Evolutionary conservation across 192 early-diverging fungal species (phyloP), one percentile per base, ranked within the genome.

Genomic region (Linnemannia exigua): DNA sequence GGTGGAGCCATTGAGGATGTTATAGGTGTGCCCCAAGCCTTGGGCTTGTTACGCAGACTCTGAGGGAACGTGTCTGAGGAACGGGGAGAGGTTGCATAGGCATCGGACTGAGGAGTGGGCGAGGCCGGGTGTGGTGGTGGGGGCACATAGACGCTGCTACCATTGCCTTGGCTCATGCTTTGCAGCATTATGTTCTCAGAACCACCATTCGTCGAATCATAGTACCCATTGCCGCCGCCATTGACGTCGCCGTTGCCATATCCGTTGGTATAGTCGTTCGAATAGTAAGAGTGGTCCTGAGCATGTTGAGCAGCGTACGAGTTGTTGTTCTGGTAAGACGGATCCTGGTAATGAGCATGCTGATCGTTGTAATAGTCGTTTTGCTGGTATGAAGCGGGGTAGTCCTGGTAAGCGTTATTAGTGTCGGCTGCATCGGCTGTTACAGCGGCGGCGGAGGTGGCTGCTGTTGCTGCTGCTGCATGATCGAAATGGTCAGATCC

Each of bases 21-120:
- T 48, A 14, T 41, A 31, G 44, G 19, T 50, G 35, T 72, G 31
- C 63, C 81, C 84, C 84, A 86, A 14, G 70, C 44, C 47, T 74
- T 75, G 16, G 77, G 74, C 70, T 79, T 86, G 36, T 38, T 73
- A 15, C 84, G 84, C 11, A 86, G 70, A 47, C 84, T 86, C n/a
- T 80, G 84, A 4, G 84, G 84, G 63, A 80, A 72, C 2, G 74
- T 73, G 25, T 86, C 84, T 0, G 75, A 86, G 4, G 79, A 79
- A 8, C 84, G 77, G 31, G 79, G 69, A 3, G 67, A 52, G 46
- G 47, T 28, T 20, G 71, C 54, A 19, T 47, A 68, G 46, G n/a
- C 70, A 0, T 61, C 48, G 12, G 77, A 37, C 1, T 22, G 25
- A 36, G 77, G 78, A 1, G 61, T 47, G 28, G 72, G 35, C 25